phyloP scores from a whole-genome alignment of 1,284 basidiomycete genomes.

The Marasmius sp. region DNA sequence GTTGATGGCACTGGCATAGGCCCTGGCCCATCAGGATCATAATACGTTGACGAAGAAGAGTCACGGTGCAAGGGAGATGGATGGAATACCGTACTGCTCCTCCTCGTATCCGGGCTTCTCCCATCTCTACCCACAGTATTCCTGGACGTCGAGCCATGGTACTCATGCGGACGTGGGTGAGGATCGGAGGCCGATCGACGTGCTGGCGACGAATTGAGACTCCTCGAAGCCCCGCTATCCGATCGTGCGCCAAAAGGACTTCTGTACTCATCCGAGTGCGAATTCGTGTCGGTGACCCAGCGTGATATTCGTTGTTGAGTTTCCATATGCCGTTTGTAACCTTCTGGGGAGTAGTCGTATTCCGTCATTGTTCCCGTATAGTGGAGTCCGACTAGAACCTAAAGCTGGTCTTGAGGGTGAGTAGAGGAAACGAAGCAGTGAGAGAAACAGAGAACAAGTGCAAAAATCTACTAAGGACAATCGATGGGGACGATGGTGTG shows the following conservation, averaged over 20 bases:
- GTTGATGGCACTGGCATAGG: background rate
- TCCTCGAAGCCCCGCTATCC: background rate
- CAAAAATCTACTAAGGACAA: too few species aligned
- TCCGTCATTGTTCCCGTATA: conserved; percentile 9
- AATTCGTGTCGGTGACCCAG: conserved; percentile 14
- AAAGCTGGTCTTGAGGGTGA: too few species aligned
- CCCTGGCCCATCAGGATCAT: background rate
- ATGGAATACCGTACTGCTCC: conserved; percentile 4
- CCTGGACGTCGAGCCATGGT: background rate
- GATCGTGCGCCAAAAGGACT: conserved; percentile 7
- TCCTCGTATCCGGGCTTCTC: background rate
- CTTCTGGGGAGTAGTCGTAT: conserved; percentile 16
- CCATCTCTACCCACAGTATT: background rate
- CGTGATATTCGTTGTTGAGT: conserved; percentile 7
- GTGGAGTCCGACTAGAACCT: too few species aligned
- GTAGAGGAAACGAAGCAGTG: too few species aligned
- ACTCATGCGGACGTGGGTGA: background rate
- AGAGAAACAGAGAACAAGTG: too few species aligned
- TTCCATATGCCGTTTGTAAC: conserved; percentile 9
- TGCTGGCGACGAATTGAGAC: background rate
- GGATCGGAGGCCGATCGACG: background rate
- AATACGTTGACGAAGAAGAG: background rate
- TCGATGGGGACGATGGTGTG: too few species aligned
- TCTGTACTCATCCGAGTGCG: conserved; percentile 8
- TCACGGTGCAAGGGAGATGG: background rate